Conservation (phyloP, 2,329 filamentous ascomycete species). For the Ophiostoma pallidulum region DNA sequence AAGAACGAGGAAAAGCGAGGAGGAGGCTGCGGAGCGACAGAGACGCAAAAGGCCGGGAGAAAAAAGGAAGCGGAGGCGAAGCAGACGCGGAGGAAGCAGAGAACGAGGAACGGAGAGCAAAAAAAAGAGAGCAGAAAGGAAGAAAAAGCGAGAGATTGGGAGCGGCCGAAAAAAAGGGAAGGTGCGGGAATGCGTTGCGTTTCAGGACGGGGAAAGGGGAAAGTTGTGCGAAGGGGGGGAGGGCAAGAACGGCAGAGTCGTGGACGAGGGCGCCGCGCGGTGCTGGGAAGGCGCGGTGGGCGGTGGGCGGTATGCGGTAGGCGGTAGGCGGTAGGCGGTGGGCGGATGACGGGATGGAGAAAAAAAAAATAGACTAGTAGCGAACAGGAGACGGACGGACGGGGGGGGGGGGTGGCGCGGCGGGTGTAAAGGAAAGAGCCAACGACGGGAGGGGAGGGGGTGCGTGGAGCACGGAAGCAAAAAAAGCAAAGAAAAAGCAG, state of each 20-base stretch:
- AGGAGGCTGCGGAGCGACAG: no score
- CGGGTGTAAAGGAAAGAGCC: conserved; percentile 5
- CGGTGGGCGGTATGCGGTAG: conserved; percentile 12
- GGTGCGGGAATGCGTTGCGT: not conserved
- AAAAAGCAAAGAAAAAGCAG: conserved; percentile 1
- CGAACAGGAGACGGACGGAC: conserved; percentile 11
- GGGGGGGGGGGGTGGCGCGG: conserved; percentile 5
- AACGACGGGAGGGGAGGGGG: conserved; percentile 1
- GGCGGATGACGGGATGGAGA: conserved; percentile 18
- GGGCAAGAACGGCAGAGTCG: not conserved
- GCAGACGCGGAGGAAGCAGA: not conserved
- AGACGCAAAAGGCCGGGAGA: not conserved
- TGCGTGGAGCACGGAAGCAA: not conserved
- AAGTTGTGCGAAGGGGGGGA: conserved; percentile 3
- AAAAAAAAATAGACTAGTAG: conserved; percentile 8
- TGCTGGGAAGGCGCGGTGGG: conserved; percentile 13
- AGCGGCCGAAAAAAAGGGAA: not conserved
- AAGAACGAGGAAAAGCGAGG: no score
- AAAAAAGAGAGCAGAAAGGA: not conserved
- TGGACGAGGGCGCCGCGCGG: conserved; percentile 9
- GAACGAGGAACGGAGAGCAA: not conserved
- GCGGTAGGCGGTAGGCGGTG: conserved; percentile 16
- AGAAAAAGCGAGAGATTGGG: not conserved
- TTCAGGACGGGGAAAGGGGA: conserved; percentile 1
- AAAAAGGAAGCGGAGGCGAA: not conserved